Evolutionary conservation across 805 yeast species (phyloP), one percentile per base, ranked within the genome.

Genomic region (Blastobotrys parvus): DNA sequence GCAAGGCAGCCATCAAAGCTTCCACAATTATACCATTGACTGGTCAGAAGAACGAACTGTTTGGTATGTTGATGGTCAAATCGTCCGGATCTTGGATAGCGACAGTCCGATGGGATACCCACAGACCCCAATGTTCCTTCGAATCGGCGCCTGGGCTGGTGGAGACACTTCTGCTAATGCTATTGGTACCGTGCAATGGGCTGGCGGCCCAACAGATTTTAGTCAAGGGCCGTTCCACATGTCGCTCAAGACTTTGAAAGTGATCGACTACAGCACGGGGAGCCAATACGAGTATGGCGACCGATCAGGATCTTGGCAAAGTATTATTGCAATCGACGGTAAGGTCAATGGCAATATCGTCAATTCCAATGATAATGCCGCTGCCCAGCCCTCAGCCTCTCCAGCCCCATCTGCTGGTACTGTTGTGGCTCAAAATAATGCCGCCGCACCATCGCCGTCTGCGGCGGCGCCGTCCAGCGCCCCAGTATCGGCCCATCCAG

Each of bases 91-190:
- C 1, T 64, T 89, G 42, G 35, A 56, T 8, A 70, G 75, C 45
- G 63, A 67, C 43, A 67, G 80, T 18, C 58, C 74, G n/a, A 70
- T 75, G 44, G 94, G 94, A 3, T 88, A 74, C 61, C 97, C 96
- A 31, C 94, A 88, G 64, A 67, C 86, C n/a, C 96, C 96, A 39
- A 84, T 87, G 36, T 69, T 82, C 57, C 64, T 88, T 39, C 86
- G 82, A 58, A 60, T 69, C 19, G 74, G 74, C 4, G 41, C 65
- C 19, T 70, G 75, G 75, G 70, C 74, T 10, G 75, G 72, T 17
- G 75, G 75, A 23, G 69, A 67, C 39, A 53, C 71, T 5, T 36
- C 45, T 39, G 77, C n/a, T 18, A 78, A 78, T 54, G 62, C 68
- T 2, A 66, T 56, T 35, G 87, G 87, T 20, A 80, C 87, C 3